Evolutionary conservation across 2,329 filamentous ascomycete genomes (phyloP).

Genomic region (Fusarium dlaminii): DNA sequence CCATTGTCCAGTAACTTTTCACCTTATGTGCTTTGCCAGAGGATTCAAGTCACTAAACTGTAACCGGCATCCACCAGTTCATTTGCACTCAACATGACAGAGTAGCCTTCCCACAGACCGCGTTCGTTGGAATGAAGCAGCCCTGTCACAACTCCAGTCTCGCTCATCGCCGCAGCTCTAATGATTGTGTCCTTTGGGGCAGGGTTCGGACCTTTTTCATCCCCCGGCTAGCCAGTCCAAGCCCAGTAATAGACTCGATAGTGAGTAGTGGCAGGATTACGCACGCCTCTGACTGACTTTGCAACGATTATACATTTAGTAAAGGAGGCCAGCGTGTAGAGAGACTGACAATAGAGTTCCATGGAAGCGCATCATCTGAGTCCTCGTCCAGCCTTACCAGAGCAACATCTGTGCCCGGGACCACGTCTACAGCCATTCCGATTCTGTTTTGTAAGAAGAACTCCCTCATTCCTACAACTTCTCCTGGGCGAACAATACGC

Average conservation of each 20-base stretch:
- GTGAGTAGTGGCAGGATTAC: background rate
- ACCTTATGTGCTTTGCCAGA: background rate
- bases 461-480: background rate
- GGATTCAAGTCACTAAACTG: background rate
- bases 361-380: background rate
- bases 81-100: background rate
- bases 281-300: background rate
- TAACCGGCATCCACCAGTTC: background rate
- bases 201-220: background rate
- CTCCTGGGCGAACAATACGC: background rate
- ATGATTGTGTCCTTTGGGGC: background rate
- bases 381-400: background rate
- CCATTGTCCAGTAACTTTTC: background rate
- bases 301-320: background rate
- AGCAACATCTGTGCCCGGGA: background rate
- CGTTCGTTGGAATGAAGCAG: background rate
- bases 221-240: background rate
- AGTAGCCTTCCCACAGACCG: background rate
- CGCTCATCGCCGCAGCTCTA: background rate
- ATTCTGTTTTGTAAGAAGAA: background rate
- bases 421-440: background rate
- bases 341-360: background rate
- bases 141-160: background rate
- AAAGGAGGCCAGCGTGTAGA: background rate
- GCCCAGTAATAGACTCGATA: background rate